phyloP scores from a whole-genome alignment of 1,139 yeast genomes.

The Yamadazyma pseudoaaseri region DNA sequence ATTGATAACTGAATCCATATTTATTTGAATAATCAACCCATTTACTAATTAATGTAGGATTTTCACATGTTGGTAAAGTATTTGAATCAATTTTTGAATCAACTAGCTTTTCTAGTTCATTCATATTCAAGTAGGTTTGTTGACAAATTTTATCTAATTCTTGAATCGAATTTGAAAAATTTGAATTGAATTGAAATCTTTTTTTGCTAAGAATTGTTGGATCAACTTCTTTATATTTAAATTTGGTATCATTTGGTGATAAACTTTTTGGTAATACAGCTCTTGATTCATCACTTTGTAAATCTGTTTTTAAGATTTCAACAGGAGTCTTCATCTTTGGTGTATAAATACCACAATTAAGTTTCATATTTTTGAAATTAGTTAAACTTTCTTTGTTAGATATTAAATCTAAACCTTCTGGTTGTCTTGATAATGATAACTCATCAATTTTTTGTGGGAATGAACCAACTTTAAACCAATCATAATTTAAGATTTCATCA shows the following conservation, averaged over 20 bases:
- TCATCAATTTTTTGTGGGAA: conserved; percentile 76
- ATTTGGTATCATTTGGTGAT: conserved; percentile 90
- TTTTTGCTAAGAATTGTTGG: conserved; percentile 37
- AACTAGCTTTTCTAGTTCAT: conserved; percentile 36
- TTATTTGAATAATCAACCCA: conserved; percentile 98
- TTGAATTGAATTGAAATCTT: conserved; percentile 43
- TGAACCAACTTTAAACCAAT: conserved; percentile 73
- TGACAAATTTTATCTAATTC: conserved; percentile 38
- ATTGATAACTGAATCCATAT: conserved; percentile 92
- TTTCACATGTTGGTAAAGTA: conserved; percentile 49
- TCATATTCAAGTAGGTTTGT: conserved; percentile 44
- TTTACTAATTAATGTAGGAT: conserved; percentile 78
- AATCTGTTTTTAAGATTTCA: conserved; percentile 67
- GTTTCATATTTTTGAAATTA: conserved; percentile 69
- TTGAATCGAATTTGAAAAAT: conserved; percentile 38
- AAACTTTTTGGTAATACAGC: conserved; percentile 81
- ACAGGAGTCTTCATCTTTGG: conserved; percentile 61
- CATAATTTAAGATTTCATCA: conserved; percentile 75
- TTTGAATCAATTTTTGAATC: conserved; percentile 32
- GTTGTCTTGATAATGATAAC: conserved; percentile 55
- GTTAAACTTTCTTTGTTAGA: conserved; percentile 62
- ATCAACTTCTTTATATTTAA: conserved; percentile 77
- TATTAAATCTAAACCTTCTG: conserved; percentile 56
- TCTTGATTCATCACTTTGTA: conserved; percentile 67
- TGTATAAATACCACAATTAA: conserved; percentile 61